Evolutionary conservation across 106 monocot genomes (phyloP).

Genomic region (Hemerocallis citrina): DNA sequence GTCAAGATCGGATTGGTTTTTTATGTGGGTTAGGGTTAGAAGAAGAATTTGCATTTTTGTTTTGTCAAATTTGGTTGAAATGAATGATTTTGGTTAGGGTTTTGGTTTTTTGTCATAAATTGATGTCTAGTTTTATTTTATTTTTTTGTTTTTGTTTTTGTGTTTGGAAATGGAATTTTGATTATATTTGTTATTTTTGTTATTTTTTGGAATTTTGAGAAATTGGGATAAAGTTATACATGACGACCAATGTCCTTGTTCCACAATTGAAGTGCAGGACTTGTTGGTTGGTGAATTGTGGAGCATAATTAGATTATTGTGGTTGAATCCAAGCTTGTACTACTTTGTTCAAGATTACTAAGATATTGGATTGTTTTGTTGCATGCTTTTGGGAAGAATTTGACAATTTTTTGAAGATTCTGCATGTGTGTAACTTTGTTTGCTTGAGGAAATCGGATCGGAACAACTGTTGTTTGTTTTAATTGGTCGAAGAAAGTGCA

Average conservation of each 20-base stretch:
- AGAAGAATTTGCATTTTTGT: not conserved
- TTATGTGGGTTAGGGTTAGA: not conserved
- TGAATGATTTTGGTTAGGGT: not conserved
- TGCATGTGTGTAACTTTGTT: conserved; percentile 13
- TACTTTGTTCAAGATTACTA: conserved; percentile 22
- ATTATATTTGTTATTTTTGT: not conserved
- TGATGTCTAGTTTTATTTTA: too few relatives aligned
- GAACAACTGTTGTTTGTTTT: too few relatives aligned
- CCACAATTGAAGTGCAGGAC: conserved; percentile 20
- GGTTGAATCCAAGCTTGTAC: conserved; percentile 24
- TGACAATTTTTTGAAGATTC: conserved; percentile 14
- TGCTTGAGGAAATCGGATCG: conserved; percentile 8
- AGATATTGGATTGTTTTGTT: conserved; percentile 21
- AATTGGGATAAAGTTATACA: conserved; percentile 8
- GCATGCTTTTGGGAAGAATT: conserved; percentile 26
- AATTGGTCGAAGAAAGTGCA: too few relatives aligned
- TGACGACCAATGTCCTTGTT: conserved; percentile 24
- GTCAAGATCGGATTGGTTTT: not conserved
- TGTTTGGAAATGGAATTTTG: not conserved
- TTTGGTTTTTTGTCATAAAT: not conserved
- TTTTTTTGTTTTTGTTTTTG: too few relatives aligned
- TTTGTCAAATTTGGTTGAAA: conserved; percentile 5
- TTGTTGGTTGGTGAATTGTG: conserved; percentile 27
- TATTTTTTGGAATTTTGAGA: not conserved
- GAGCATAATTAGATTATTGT: conserved; percentile 19